A percentile compares a stretch with the other conserved stretches of the same genome.
Conservation (phyloP, 306 rosid genomes). For the Lupinus albus region DNA sequence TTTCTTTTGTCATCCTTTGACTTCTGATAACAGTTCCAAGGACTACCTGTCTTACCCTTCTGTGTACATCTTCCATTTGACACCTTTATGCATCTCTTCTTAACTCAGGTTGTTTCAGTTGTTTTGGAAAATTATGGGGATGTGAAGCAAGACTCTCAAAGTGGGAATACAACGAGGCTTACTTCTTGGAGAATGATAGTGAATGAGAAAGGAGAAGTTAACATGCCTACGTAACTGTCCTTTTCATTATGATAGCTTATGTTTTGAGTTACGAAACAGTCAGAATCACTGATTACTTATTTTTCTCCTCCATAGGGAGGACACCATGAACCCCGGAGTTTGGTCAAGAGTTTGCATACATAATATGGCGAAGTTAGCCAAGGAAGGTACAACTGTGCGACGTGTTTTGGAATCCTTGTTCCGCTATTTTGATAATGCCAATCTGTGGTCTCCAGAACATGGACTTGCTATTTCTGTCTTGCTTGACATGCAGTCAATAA, state of each 20-base stretch:
- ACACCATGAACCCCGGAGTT: constrained; percentile 49
- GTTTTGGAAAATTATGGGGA: constrained; percentile 68
- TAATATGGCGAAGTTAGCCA: constrained; percentile 75
- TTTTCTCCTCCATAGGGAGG: constrained; percentile 50
- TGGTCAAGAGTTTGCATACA: constrained; percentile 72
- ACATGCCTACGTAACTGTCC: constrained; percentile 52
- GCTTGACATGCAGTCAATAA: constrained; percentile 63
- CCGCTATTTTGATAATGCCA: constrained; percentile 62
- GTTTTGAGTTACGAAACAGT: constrained; percentile 23
- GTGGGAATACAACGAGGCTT: constrained; percentile 44
- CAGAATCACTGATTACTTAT: constrained; percentile 27
- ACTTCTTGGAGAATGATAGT: constrained; percentile 58
- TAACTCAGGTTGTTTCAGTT: constrained; percentile 62
- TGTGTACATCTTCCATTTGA: constrained; percentile 32
- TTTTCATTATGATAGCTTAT: constrained; percentile 35
- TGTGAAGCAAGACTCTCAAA: constrained; percentile 39
- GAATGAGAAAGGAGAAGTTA: constrained; percentile 63
- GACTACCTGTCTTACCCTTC: constrained; percentile 17
- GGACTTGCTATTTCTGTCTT: constrained; percentile 68
- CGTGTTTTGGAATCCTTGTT: constrained; percentile 69
- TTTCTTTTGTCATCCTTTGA: constrained; percentile 9
- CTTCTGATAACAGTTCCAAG: constrained; percentile 28
- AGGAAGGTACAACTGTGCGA: constrained; percentile 73
- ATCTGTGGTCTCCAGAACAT: constrained; percentile 68
- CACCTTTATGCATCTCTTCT: constrained; percentile 41